phyloP scores from a whole-genome alignment of 371 early-diverging fungal species.

The Entomophthora muscae region DNA sequence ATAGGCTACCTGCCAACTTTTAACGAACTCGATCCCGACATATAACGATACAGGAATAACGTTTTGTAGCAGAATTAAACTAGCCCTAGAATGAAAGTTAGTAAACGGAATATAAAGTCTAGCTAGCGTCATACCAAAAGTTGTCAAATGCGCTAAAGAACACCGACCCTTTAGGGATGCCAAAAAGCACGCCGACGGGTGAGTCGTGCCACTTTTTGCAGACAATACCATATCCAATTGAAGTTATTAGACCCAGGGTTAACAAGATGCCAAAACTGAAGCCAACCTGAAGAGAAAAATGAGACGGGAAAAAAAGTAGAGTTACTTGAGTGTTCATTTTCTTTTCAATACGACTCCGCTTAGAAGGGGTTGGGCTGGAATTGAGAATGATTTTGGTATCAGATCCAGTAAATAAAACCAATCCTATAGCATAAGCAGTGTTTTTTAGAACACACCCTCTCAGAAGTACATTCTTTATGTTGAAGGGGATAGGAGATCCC shows the following conservation, averaged over 20 bases:
- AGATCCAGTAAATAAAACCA: conserved; percentile 75
- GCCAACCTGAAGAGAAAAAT: conserved; percentile 22
- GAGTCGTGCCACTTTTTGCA: conserved; percentile 16
- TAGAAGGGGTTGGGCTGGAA: conserved; percentile 66
- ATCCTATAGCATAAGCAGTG: conserved; percentile 69
- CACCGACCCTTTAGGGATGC: neutral
- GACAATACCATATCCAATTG: conserved; percentile 38
- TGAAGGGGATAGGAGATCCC: conserved; percentile 29
- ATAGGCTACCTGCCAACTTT: conserved; percentile 55
- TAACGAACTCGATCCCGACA: conserved; percentile 83
- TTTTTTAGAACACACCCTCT: conserved; percentile 82
- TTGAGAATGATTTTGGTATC: conserved; percentile 88
- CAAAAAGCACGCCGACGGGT: neutral
- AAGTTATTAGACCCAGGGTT: conserved; percentile 49
- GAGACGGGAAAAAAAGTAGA: neutral
- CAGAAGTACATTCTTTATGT: conserved; percentile 66
- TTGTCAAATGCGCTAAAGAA: conserved; percentile 26
- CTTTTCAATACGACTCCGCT: conserved; percentile 76
- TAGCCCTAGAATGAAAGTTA: conserved; percentile 24
- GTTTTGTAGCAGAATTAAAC: conserved; percentile 83
- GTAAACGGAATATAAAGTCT: too few relatives aligned
- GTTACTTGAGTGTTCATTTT: conserved; percentile 69
- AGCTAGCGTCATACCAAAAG: conserved; percentile 28
- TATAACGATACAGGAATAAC: conserved; percentile 95
- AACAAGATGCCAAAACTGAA: conserved; percentile 62